phyloP scores from a whole-genome alignment of 805 yeast species.

The Candida nonsorbophila region DNA sequence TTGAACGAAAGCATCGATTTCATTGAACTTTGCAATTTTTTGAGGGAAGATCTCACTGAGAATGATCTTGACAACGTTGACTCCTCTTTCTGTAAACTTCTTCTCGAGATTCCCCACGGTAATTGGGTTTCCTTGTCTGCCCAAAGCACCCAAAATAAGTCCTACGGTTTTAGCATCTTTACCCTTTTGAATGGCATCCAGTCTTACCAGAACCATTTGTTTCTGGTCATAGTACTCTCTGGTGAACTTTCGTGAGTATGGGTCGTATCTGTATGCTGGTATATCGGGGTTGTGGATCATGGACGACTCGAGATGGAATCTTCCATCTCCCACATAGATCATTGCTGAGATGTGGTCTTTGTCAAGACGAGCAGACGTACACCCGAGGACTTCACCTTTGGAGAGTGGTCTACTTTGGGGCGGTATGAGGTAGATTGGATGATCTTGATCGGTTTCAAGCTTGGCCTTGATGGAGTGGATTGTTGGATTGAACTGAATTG shows the following conservation, averaged over 20 bases:
- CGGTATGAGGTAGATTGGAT: conserved; percentile 59
- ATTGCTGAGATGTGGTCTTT: conserved; percentile 65
- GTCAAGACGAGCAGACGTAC: conserved; percentile 83
- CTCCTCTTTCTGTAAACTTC: conserved; percentile 49
- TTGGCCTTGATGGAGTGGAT: conserved; percentile 71
- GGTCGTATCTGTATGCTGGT: conserved; percentile 93
- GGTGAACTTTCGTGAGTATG: conserved; percentile 88
- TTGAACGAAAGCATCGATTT: conserved; percentile 91
- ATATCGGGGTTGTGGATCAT: conserved; percentile 95
- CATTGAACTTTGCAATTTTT: conserved; percentile 86
- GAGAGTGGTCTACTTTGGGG: conserved; percentile 93
- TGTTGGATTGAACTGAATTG: conserved; percentile 95
- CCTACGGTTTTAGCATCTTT: conserved; percentile 63
- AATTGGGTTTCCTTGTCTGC: conserved; percentile 86
- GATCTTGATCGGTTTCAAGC: conserved; percentile 44
- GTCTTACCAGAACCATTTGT: conserved; percentile 70
- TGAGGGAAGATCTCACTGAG: conserved; percentile 91
- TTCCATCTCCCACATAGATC: conserved; percentile 92
- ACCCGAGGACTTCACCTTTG: conserved; percentile 93
- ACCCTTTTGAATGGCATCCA: conserved; percentile 69
- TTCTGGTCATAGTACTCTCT: conserved; percentile 82
- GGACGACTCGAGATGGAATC: conserved; percentile 91
- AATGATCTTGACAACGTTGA: conserved; percentile 72
- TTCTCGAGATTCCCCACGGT: conserved; percentile 67
- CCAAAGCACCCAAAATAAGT: conserved; percentile 84